Conservation (phyloP, 2,329 filamentous ascomycete species). For the Macrophomina phaseolina region DNA sequence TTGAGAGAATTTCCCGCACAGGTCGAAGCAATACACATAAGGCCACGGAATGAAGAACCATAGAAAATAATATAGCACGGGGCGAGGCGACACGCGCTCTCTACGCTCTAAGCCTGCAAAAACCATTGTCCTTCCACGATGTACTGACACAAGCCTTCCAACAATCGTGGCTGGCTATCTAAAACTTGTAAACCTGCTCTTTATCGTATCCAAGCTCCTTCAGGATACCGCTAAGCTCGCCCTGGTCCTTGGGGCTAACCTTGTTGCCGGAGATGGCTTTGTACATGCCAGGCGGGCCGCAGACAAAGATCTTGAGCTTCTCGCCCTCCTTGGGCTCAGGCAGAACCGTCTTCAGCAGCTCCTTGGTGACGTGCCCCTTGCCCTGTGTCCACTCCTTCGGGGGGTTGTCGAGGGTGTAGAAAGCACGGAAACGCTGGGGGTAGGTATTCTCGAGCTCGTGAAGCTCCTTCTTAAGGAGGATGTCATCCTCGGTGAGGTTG, state of each 20-base stretch:
- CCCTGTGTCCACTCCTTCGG: conserved; percentile 77
- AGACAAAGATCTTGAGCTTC: conserved; percentile 96
- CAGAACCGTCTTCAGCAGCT: conserved; percentile 91
- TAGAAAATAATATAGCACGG: neutral
- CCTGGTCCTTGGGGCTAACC: conserved; percentile 92
- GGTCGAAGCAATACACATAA: too few relatives aligned
- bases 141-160: neutral
- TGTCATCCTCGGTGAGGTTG: conserved; percentile 88
- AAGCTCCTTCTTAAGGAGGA: conserved; percentile 86
- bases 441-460: conserved; percentile 90
- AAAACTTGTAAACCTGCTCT: conserved; percentile 98
- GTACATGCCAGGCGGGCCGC: conserved; percentile 90
- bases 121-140: neutral
- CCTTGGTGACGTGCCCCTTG: conserved; percentile 85
- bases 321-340: conserved; percentile 84
- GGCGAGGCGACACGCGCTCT: neutral
- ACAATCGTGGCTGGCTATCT: conserved; percentile 35
- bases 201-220: conserved; percentile 83
- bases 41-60: neutral
- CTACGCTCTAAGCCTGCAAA: conserved; percentile 16
- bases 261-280: conserved; percentile 90
- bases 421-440: conserved; percentile 92
- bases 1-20: neutral
- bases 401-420: conserved; percentile 89
- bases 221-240: conserved; percentile 80